Conservation (phyloP, 768 basidiomycete species). For the Coprinellus aureogranulatus region DNA sequence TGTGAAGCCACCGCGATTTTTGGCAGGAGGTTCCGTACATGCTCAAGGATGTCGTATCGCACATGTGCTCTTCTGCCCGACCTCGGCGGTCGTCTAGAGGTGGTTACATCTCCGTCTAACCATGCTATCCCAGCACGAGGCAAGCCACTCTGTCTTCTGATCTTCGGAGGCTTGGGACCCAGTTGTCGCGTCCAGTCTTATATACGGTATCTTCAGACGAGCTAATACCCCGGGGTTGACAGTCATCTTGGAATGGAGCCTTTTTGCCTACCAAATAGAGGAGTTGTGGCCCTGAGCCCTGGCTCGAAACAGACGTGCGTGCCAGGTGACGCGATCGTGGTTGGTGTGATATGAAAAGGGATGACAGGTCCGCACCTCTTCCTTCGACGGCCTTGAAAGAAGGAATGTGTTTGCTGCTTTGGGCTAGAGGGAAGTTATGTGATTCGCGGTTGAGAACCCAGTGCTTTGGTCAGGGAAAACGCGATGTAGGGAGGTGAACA, state of each 20-base stretch:
- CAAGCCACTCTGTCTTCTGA: too few relatives aligned
- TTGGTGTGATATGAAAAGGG: not conserved
- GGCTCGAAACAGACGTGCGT: not conserved
- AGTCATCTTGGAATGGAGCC: not conserved
- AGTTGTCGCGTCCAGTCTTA: not conserved
- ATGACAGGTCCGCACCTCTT: not conserved
- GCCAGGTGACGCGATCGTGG: not conserved
- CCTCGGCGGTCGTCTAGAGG: conserved; percentile 62
- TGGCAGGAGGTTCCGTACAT: conserved; percentile 90
- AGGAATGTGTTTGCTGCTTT: not conserved
- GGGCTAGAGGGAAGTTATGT: not conserved
- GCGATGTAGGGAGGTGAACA: too few relatives aligned
- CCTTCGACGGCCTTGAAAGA: not conserved
- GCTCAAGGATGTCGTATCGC: conserved; percentile 72
- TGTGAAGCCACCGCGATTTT: conserved; percentile 77
- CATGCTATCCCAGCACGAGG: too few relatives aligned
- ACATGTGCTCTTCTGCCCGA: conserved; percentile 71
- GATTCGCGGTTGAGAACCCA: not conserved
- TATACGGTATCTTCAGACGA: not conserved
- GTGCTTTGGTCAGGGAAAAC: not conserved
- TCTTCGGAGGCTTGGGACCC: too few relatives aligned
- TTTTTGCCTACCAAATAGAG: not conserved
- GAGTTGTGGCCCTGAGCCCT: not conserved
- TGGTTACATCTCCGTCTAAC: conserved; percentile 75
- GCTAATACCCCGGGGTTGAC: not conserved